Base-by-base conservation (phyloP, 768 basidiomycete species). In the Boletellus ananiceps region DNA sequence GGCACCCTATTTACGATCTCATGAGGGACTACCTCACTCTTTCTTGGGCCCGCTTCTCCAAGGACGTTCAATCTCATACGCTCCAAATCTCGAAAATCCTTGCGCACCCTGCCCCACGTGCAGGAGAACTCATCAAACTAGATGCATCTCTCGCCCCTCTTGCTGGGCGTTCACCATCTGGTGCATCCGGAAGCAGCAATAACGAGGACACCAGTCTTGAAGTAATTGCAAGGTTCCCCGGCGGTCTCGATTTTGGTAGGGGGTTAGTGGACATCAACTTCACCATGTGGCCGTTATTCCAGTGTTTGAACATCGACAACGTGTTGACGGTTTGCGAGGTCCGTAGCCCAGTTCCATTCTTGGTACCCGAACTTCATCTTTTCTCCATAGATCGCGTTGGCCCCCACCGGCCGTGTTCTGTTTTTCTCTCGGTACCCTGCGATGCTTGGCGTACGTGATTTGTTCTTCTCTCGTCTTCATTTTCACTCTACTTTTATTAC, bases 1-100 rank as follows among this genome's bases (percentile, higher is more conserved):
- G 90, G 19, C 88, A 90, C 66, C 93, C 93, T 0, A 89, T 96
- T 56, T 96, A 94, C 70, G 92, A 94, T 63, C 76, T 95, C 47
- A 91, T 97, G 88, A 80, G 88, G 46, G 94, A 98, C 70, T 94
- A 90, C 62, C 80, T 98, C 38, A 93, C 93, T n/a, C 82, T 96
- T 39, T 90, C 87, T 4, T 94, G 92, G 91, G 92, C 92, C 15
- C 84, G 89, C 42, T 93, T 92, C 71, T 88, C 88, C 46, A 94
- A 94, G 69, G 91, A 95, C 60, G 91, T 94, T 4, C 88, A 91
- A 68, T 87, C 88, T 0, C 93, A 96, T 62, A 91, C 92, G 8
- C 75, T 93, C 46, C 90, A 91, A 63, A 91, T 92, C 49, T 86
- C 86, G 44, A 90, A 90, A 67, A 89, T 92, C 57, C 79, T 91